These are phyloP conservation scores for Debaryomyces nepalensis DNA, from an alignment of 1,139 yeast species.

Conservation along the genomic window DNA sequence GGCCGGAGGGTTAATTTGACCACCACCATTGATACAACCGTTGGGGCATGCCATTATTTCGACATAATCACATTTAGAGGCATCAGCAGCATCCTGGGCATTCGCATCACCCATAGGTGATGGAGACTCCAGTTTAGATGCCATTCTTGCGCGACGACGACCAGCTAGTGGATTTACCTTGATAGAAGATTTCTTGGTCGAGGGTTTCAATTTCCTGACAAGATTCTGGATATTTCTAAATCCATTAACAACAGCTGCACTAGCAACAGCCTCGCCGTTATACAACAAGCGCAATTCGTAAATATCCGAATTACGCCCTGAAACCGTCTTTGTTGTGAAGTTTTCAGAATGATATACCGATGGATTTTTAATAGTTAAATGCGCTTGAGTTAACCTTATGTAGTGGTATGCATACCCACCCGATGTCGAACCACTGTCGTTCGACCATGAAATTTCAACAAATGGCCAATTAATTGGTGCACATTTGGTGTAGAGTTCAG, in stretches of 20 bases:
- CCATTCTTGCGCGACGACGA: constrained; percentile 43
- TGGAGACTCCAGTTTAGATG: constrained; percentile 28
- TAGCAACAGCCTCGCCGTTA: constrained; percentile 49
- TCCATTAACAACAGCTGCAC: constrained; percentile 84
- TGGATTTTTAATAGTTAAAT: constrained; percentile 30
- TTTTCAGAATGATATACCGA: constrained; percentile 23
- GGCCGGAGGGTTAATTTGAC: constrained; percentile 67
- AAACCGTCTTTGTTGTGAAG: constrained; percentile 33
- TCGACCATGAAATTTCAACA: constrained; percentile 64
- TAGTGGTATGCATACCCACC: constrained; percentile 87
- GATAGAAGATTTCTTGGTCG: constrained; percentile 19
- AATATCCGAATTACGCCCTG: constrained; percentile 79
- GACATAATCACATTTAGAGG: constrained; percentile 75
- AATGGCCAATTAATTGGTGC: constrained; percentile 67
- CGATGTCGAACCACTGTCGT: constrained; percentile 78
- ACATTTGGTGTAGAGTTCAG: constrained; percentile 34
- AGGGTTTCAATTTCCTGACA: constrained; percentile 76
- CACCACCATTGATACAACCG: constrained; percentile 98
- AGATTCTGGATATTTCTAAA: constrained; percentile 93
- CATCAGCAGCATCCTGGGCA: constrained; percentile 54
- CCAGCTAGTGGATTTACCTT: constrained; percentile 47
- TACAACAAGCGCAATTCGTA: constrained; percentile 63
- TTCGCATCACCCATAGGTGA: constrained; percentile 29
- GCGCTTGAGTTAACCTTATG: constrained; percentile 42
- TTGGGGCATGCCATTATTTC: constrained; percentile 99